Evolutionary conservation across 169 alveolate genomes (phyloP), one percentile per base, ranked within the genome.

Genomic region (Cryptosporidium xiaoi): DNA sequence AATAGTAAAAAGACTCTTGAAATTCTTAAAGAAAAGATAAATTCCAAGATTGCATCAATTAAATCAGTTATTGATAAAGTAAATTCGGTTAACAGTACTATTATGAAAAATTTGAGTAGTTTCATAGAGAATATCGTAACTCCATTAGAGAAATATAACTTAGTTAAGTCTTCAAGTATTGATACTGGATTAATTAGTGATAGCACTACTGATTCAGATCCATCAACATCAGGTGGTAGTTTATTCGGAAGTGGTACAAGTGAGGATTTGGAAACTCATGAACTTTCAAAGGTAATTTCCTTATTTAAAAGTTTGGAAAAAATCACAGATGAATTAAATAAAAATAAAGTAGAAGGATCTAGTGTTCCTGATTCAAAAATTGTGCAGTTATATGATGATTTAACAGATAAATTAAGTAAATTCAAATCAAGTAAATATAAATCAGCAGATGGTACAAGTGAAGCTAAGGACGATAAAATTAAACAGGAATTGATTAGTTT

Each of bases 231-330:
- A 20, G 31, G 18, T 55, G 51, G 58, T 34, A 31, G 44, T 50
- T 8, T 34, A 24, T 67, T 64, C 15, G 34, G 16, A 20, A 31
- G 8, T 51, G 64, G 46, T 20, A 33, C 27, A 46, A 13, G 8
- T 67, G 68, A 55, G 33, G 64, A 55, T 20, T 55, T 55, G 27
- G 33, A 55, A 27, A 27, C 64, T 55, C 64, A 20, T 55, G 27
- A 20, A 1, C 27, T 20, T 55, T 20, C 36, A 20, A 55, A 55
- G 12, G 64, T 20, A 27, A 55, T 20, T 20, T 20, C 27, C 0
- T 55, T 55, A 10, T 27, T 7, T 55, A 6, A 10, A 55, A 8
- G 27, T 27, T 55, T 55, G 64, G 64, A 5, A 55, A 27, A 55
- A 10, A 55, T 20, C 8, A 6, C 48, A 0, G 48, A 0, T 3